Percentiles rank a stretch among this genome's conserved stretches.
Evolutionary conservation across 371 early-diverging fungal species (phyloP).

Genomic region (Furculomyces boomerangus): DNA sequence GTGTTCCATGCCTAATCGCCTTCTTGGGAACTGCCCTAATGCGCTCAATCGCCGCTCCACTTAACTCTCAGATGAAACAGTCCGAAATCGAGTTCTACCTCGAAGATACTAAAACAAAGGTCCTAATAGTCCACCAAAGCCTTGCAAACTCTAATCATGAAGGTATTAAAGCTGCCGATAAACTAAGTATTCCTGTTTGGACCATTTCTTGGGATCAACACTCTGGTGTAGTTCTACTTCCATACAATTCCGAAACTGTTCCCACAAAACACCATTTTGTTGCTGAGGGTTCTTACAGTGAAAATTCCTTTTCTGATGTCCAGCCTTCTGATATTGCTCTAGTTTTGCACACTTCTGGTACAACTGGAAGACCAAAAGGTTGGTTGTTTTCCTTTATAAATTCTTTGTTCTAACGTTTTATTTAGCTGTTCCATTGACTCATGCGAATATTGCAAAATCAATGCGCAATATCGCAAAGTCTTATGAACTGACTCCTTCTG

Average conservation of each 20-base stretch:
- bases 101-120: conserved; percentile 41
- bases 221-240: conserved; percentile 9
- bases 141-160: conserved; percentile 28
- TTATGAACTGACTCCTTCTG: conserved; percentile 37
- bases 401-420: not conserved
- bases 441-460: conserved; percentile 49
- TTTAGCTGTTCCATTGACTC: conserved; percentile 64
- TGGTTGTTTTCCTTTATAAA: not conserved
- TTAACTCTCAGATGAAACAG: conserved; percentile 54
- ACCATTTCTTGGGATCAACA: conserved; percentile 33
- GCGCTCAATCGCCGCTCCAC: conserved; percentile 51
- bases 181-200: conserved; percentile 31
- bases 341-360: conserved; percentile 64
- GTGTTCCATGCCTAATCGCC: conserved; percentile 41
- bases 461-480: conserved; percentile 54
- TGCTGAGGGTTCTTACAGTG: conserved; percentile 3
- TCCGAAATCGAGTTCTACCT: conserved; percentile 64
- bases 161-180: conserved; percentile 41
- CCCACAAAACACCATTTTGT: not conserved
- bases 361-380: conserved; percentile 62
- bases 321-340: conserved; percentile 43
- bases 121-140: conserved; percentile 35
- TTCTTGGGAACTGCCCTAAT: conserved; percentile 46
- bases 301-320: conserved; percentile 6
- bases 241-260: conserved; percentile 6